Base-by-base conservation (phyloP, 257 asterid genomes). In the Nicotiana benthamiana region DNA sequence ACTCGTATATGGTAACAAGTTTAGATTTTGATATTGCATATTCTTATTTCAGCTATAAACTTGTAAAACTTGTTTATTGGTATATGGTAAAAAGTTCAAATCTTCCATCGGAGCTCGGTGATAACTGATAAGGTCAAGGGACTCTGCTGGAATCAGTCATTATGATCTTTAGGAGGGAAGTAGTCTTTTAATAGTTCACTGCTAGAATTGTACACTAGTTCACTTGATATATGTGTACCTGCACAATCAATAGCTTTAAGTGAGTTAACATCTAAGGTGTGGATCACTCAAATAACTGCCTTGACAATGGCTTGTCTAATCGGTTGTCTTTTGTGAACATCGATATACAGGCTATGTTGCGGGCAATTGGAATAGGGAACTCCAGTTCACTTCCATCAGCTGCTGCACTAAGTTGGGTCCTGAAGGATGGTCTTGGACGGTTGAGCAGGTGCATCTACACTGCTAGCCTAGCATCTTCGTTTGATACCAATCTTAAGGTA, bases 351-450 rank as follows among this genome's bases (percentile, higher is more conserved):
- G 98, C 98, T 78, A 96, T 96, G 99, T 93, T 96, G 82, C 89
- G 97, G 62, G 99, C 99, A 20, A 96, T 96, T 76, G 99, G 99
- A 81, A 90, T 96, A 75, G 99, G 99, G 61, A 89, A 89, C 87
- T 87, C 92, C 36, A 93, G 86, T 63, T 94, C 99, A 24, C 95
- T 96, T 79, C 96, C 97, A 22, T 92, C 97, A 60, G 99, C 99
- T 80, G 99, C 99, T 40, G 99, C 97, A 2, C 86, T 96, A 43
- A 96, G 94, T 89, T 96, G 99, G 99, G 97, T 92, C 75, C 85
- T 96, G 91, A 96, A 94, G 87, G 99, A 96, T 84, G 99, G 98
- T 54, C 97, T 96, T 56, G 99, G 99, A 82, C 85, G 98, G 68
- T 87, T 96, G 40, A 88, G 99, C 66, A 89, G 98, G 86, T 96